Evolutionary conservation across 441 rosid species (phyloP).

Genomic region (Euphorbia celastroides): DNA sequence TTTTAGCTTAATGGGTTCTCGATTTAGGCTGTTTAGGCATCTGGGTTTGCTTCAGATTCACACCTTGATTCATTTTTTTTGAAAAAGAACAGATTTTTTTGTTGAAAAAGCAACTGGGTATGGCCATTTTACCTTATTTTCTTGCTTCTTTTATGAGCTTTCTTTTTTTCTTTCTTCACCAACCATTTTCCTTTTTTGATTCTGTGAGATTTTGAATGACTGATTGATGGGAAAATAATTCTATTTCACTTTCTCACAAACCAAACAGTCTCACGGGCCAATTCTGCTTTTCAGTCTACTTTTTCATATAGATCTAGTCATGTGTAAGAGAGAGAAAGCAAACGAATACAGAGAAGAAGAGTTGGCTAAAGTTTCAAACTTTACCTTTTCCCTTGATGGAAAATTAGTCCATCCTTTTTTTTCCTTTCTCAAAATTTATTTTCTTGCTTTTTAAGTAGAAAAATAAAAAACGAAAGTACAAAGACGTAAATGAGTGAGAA

Average conservation of each 20-base stretch:
- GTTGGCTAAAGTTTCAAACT: conserved; percentile 3
- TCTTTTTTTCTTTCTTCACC: neutral
- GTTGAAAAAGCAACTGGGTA: neutral
- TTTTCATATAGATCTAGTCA: conserved; percentile 4
- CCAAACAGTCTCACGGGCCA: conserved; percentile 9
- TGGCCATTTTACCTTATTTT: neutral
- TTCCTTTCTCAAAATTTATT: neutral
- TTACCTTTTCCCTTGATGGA: neutral
- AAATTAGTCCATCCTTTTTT: neutral
- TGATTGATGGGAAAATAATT: neutral
- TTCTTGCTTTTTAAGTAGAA: neutral
- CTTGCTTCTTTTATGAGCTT: neutral
- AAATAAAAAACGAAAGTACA: neutral
- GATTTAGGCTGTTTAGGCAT: neutral
- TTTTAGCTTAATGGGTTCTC: neutral
- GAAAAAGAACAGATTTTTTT: neutral
- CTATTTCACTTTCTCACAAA: neutral
- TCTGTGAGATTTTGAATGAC: neutral
- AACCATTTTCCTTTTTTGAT: neutral
- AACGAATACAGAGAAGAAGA: neutral
- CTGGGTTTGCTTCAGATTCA: conserved; percentile 6
- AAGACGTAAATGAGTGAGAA: neutral
- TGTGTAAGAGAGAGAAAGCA: conserved; percentile 6
- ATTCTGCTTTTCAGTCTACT: neutral
- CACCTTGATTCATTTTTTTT: neutral